phyloP scores from a whole-genome alignment of 371 early-diverging fungal genomes.

The Mortierella sp. region DNA sequence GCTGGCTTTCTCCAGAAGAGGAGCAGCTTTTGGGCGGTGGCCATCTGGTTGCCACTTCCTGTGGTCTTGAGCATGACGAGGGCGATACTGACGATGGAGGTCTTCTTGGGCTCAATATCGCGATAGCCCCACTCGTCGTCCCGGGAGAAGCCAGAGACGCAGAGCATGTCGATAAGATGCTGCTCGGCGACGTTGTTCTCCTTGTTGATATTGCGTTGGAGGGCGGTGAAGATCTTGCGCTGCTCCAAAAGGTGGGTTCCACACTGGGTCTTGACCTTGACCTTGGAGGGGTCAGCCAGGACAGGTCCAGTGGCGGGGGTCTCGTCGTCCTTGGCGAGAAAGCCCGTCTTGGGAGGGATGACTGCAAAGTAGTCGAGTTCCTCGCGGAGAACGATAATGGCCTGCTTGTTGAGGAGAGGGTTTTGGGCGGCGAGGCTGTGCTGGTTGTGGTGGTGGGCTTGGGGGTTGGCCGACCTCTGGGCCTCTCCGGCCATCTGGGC shows the following conservation, averaged over 20 bases:
- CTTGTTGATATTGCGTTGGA: constrained; percentile 80
- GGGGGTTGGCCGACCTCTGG: constrained; percentile 54
- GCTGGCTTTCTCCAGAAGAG: constrained; percentile 91
- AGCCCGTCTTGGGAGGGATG: constrained; percentile 56
- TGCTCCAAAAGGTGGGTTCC: constrained; percentile 75
- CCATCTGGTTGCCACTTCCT: constrained; percentile 81
- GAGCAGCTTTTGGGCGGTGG: constrained; percentile 84
- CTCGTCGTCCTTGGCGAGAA: constrained; percentile 34
- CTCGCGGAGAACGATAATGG: constrained; percentile 75
- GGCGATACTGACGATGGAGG: constrained; percentile 79
- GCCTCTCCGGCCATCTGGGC: constrained; percentile 58
- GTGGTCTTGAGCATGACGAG: constrained; percentile 80
- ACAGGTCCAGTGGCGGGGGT: constrained; percentile 31
- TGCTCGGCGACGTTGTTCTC: constrained; percentile 84
- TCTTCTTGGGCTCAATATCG: constrained; percentile 76
- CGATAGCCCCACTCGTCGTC: constrained; percentile 87
- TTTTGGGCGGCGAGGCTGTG: constrained; percentile 59
- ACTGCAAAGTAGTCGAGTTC: constrained; percentile 75
- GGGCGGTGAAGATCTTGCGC: constrained; percentile 80
- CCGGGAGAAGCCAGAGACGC: constrained; percentile 82
- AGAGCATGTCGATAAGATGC: constrained; percentile 91
- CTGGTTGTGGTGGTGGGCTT: constrained; percentile 65
- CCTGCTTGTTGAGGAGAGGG: constrained; percentile 76
- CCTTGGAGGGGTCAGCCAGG: constrained; percentile 38
- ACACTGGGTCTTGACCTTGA: constrained; percentile 50